Percentiles rank a stretch among this genome's conserved stretches.
phyloP scores from a whole-genome alignment of 2,329 filamentous ascomycete species.

The Phyllosticta citribraziliensis region DNA sequence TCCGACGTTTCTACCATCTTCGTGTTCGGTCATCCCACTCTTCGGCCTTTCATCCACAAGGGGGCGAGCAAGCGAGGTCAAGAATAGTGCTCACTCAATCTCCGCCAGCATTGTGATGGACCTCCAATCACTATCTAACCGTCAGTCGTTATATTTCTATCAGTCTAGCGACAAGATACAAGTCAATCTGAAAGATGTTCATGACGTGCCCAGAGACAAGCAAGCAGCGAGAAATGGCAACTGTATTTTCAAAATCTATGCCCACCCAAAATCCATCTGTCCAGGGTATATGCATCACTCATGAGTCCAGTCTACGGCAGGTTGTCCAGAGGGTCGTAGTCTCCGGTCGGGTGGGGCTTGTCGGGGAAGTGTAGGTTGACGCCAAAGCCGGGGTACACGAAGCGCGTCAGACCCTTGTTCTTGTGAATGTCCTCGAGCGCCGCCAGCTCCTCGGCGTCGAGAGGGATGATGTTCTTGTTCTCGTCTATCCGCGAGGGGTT shows the following conservation, averaged over 20 bases:
- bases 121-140: too few species aligned
- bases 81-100: too few species aligned
- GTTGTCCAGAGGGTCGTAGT: constrained; percentile 6
- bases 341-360: constrained; percentile 21
- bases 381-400: constrained; percentile 41
- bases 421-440: constrained; percentile 36
- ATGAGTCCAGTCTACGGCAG: background rate
- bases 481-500: constrained; percentile 58
- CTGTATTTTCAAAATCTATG: background rate
- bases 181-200: background rate
- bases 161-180: too few species aligned
- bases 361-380: constrained; percentile 41
- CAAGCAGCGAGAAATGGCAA: background rate
- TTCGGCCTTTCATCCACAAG: too few species aligned
- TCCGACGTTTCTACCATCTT: too few species aligned
- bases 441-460: constrained; percentile 54
- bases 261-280: background rate
- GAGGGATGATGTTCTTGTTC: constrained; percentile 57
- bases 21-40: too few species aligned
- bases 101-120: too few species aligned
- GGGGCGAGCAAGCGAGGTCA: too few species aligned
- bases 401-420: constrained; percentile 37
- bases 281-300: background rate
- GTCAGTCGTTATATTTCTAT: too few species aligned
- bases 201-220: too few species aligned